Evolutionary conservation across 1,284 basidiomycete genomes (phyloP).

Genomic region (Pholiota adiposa): DNA sequence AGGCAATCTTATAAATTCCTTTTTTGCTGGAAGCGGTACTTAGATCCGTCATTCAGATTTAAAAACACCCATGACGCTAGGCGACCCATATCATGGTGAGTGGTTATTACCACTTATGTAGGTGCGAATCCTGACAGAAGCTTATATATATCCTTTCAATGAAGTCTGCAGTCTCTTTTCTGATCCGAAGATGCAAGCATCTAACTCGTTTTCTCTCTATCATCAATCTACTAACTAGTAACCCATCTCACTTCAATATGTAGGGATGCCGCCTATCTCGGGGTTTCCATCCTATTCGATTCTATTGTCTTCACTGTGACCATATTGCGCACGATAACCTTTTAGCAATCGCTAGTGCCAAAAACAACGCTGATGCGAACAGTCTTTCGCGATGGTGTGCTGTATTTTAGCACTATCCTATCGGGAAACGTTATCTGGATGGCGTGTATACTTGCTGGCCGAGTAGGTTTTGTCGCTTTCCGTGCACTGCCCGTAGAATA

Average conservation of each 20-base stretch:
- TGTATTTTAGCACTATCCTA: conserved; percentile 32
- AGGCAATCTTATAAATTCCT: conserved; percentile 13
- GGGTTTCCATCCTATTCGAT: conserved; percentile 31
- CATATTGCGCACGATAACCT: conserved; percentile 21
- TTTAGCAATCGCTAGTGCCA: conserved; percentile 3
- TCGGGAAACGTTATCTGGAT: conserved; percentile 33
- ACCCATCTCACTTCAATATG: neutral
- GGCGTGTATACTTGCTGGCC: conserved; percentile 25
- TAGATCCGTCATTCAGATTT: conserved; percentile 25
- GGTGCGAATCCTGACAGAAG: too few relatives aligned
- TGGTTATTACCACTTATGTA: too few relatives aligned
- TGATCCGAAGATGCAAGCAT: conserved; percentile 27
- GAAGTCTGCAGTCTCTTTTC: conserved; percentile 33
- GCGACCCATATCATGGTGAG: conserved; percentile 31
- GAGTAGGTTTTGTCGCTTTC: conserved; percentile 22
- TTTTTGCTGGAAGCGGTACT: neutral
- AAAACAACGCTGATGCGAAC: conserved; percentile 19
- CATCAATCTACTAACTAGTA: neutral
- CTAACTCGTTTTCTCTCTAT: neutral
- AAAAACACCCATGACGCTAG: conserved; percentile 22
- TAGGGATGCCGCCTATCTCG: conserved; percentile 34
- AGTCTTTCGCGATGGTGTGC: conserved; percentile 28
- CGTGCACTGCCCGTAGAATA: neutral
- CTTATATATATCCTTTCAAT: neutral
- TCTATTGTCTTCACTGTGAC: conserved; percentile 30